Evolutionary conservation across 2,329 filamentous ascomycete genomes (phyloP), one percentile per base, ranked within the genome.

Genomic region (Diplodia sapinea): DNA sequence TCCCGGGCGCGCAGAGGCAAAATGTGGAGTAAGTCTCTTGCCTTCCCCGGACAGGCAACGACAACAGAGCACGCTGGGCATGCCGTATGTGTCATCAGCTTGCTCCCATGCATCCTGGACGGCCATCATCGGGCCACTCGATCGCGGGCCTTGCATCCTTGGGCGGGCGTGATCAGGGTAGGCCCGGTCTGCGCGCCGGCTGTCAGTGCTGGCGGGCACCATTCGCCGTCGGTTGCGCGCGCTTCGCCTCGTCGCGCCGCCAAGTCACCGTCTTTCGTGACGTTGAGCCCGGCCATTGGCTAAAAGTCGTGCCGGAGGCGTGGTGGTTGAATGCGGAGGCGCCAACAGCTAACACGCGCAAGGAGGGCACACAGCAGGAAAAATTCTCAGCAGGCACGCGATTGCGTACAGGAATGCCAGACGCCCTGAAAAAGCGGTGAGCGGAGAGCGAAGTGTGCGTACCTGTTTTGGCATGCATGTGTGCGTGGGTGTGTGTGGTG

Each of bases 21-120:
- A 36, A 13, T 51, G 43, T 63, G 59, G 59, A 63, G 59, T 63
- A 38, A 8, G 17, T 51, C 9, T 49, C 17, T 43, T 47, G 43
- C 17, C 43, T 51, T 38, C 59, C 59, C 59, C 59, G 29, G 59
- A 51, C 57, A 7, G 33, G 31, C 15, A 61, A 36, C 33, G 33
- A 36, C 33, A 36, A 36, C 33, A 36, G 33, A 11, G 33, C 33
- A 12, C 9, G 7, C 33, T 11, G 9, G 33, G 8, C 8, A 11
- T 40, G 17, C 7, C 50, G 56, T n/a, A n/a, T 20, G 59, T 49
- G 47, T 63, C 59, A 38, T 17, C 36, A 55, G 7, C 7, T 3
- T 15, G 15, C 23, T 26, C 23, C 23, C 23, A 26, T 26, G 23
- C 23, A 50, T 50, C 57, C 57, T 31, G 57, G 57, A 43, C 43